phyloP scores from a whole-genome alignment of 1,284 basidiomycete species.

The Malassezia sp. region DNA sequence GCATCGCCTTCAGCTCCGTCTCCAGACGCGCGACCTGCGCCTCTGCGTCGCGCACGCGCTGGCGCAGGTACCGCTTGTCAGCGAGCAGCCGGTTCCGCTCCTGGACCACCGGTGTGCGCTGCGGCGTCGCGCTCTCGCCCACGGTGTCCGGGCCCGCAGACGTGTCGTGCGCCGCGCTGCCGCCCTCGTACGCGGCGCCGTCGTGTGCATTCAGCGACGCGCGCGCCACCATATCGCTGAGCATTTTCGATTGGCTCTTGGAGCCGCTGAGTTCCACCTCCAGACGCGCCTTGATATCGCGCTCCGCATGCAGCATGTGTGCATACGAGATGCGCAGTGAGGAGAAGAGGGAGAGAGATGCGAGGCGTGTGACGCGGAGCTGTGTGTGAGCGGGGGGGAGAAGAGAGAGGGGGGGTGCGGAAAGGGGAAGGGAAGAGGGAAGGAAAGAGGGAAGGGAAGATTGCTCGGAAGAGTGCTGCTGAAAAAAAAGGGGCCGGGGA shows the following conservation, averaged over 20 bases:
- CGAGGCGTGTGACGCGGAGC: conserved; percentile 25
- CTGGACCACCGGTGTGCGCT: conserved; percentile 22
- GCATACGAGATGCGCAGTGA: conserved; percentile 34
- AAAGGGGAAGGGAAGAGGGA: too few relatives aligned
- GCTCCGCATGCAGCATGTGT: conserved; percentile 30
- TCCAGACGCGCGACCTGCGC: conserved; percentile 40
- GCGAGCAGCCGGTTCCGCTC: conserved; percentile 42
- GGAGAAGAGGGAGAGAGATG: conserved; percentile 37
- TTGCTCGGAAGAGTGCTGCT: too few relatives aligned
- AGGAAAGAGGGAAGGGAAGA: too few relatives aligned
- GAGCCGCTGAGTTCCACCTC: conserved; percentile 41
- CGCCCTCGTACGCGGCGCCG: conserved; percentile 10
- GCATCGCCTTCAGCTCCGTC: conserved; percentile 33
- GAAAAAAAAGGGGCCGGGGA: too few relatives aligned
- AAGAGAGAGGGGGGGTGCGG: too few relatives aligned
- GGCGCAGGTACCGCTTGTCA: conserved; percentile 40
- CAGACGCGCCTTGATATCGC: conserved; percentile 27
- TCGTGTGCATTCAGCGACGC: conserved; percentile 27
- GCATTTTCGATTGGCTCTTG: conserved; percentile 39
- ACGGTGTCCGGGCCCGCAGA: background rate
- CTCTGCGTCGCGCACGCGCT: conserved; percentile 37
- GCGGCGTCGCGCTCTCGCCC: background rate
- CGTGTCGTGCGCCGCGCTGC: background rate
- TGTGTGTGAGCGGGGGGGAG: too few relatives aligned
- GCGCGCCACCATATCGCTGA: conserved; percentile 31